Conservation (phyloP, 306 rosid species). For the Quercus berberidifolia region DNA sequence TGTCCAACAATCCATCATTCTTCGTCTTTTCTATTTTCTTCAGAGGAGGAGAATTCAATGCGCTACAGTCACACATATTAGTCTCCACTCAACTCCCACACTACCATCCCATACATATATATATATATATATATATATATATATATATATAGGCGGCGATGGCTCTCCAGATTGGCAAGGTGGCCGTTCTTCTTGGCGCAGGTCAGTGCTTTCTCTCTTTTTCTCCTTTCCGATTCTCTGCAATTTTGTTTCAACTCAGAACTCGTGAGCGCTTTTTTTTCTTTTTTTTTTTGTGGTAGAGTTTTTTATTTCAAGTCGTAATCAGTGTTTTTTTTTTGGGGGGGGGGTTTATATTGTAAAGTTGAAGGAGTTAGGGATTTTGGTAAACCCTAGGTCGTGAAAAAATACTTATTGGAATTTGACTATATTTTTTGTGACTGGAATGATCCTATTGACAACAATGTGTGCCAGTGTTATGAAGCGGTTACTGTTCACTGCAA, state of each 20-base stretch:
- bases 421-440: not conserved
- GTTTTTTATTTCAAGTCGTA: not conserved
- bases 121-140: not conserved
- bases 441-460: too few species aligned
- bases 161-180: conserved; percentile 78
- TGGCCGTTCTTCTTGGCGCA: conserved; percentile 87
- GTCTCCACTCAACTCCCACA: not conserved
- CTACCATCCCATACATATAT: not conserved
- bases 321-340: not conserved
- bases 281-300: not conserved
- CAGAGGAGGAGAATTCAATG: conserved; percentile 26
- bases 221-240: not conserved
- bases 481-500: not conserved
- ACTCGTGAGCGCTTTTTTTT: not conserved
- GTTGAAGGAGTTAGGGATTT: conserved; percentile 25
- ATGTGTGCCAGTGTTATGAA: not conserved
- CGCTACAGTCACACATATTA: conserved; percentile 10
- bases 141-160: conserved; percentile 27
- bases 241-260: not conserved
- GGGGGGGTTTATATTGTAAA: not conserved
- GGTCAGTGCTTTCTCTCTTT: conserved; percentile 38
- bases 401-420: not conserved
- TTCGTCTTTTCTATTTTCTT: not conserved
- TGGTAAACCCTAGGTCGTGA: not conserved
- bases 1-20: conserved; percentile 3